Percentiles rank a stretch among this genome's conserved stretches.
These are phyloP conservation scores for Thielaviopsis musarum DNA, from an alignment of 2,329 filamentous ascomycete species.

Conservation along the genomic window DNA sequence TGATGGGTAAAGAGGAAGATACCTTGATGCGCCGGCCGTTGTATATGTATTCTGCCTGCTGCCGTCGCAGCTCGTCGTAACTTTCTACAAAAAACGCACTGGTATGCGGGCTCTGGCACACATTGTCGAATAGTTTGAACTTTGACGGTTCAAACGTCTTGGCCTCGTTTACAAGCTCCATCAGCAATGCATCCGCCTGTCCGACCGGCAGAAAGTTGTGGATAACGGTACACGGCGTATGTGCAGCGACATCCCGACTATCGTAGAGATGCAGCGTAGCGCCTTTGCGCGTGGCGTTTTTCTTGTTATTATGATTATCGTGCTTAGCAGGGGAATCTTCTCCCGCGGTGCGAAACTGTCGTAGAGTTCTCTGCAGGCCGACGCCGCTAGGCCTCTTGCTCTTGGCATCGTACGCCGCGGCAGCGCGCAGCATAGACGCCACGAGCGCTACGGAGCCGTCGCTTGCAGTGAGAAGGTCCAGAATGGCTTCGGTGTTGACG, in stretches of 20 bases:
- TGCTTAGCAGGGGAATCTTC: background rate
- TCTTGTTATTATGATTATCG: slow-evolving; percentile 20
- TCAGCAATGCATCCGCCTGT: slow-evolving; percentile 56
- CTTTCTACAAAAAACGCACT: slow-evolving; percentile 69
- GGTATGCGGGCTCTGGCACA: slow-evolving; percentile 74
- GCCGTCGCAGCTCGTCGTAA: slow-evolving; percentile 47
- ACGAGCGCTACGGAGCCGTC: slow-evolving; percentile 52
- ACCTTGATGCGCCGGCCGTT: slow-evolving; percentile 60
- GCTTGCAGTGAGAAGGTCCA: slow-evolving; percentile 64
- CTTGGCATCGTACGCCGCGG: background rate
- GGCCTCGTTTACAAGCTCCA: slow-evolving; percentile 60
- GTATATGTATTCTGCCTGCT: slow-evolving; percentile 71
- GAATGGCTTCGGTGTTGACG: slow-evolving; percentile 45
- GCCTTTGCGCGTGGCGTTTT: slow-evolving; percentile 35
- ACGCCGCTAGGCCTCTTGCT: slow-evolving; percentile 16
- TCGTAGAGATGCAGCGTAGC: slow-evolving; percentile 72
- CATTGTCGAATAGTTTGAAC: slow-evolving; percentile 78
- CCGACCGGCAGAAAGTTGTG: slow-evolving; percentile 69
- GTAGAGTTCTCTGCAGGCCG: slow-evolving; percentile 48
- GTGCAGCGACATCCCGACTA: slow-evolving; percentile 59
- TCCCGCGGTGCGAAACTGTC: slow-evolving; percentile 25
- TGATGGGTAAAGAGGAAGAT: slow-evolving; percentile 8
- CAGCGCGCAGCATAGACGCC: slow-evolving; percentile 20
- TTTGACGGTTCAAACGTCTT: slow-evolving; percentile 51
- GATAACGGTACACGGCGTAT: slow-evolving; percentile 83